These are phyloP conservation scores for Candida wancherniae DNA, from an alignment of 805 yeast genomes.

Conservation along the genomic window DNA sequence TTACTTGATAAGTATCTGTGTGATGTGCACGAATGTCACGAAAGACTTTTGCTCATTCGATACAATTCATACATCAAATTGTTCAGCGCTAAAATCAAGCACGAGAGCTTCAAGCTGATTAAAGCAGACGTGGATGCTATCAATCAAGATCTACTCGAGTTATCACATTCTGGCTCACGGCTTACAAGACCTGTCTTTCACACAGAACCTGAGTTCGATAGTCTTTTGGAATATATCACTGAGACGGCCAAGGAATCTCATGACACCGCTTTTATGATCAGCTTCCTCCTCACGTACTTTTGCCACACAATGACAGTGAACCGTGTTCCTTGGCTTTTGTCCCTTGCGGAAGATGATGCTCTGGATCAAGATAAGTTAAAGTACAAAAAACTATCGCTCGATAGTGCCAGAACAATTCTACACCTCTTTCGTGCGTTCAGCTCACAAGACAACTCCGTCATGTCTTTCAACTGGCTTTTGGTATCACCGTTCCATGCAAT, in stretches of 20 bases:
- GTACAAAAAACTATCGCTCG: slow-evolving; percentile 28
- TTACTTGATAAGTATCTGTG: slow-evolving; percentile 3
- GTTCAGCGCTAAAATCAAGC: slow-evolving; percentile 27
- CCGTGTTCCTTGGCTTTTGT: slow-evolving; percentile 26
- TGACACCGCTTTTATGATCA: slow-evolving; percentile 14
- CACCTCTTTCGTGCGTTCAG: slow-evolving; percentile 21
- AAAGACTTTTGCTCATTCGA: slow-evolving; percentile 24
- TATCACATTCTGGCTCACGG: slow-evolving; percentile 16
- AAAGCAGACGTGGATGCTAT: slow-evolving; percentile 20
- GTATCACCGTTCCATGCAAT: slow-evolving; percentile 31
- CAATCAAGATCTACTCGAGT: slow-evolving; percentile 24
- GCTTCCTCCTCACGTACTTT: slow-evolving; percentile 29
- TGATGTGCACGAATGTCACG: not conserved
- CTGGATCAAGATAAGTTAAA: slow-evolving; percentile 12
- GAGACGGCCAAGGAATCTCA: too few relatives aligned
- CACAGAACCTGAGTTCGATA: slow-evolving; percentile 28
- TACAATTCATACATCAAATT: slow-evolving; percentile 26
- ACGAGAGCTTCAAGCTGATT: slow-evolving; percentile 18
- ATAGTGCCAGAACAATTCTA: slow-evolving; percentile 36
- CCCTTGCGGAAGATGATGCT: slow-evolving; percentile 17
- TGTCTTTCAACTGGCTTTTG: slow-evolving; percentile 30
- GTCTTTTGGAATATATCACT: slow-evolving; percentile 1
- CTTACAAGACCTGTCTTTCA: slow-evolving; percentile 34
- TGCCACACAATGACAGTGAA: slow-evolving; percentile 35
- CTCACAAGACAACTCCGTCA: slow-evolving; percentile 16